Conservation (phyloP, 2,329 filamentous ascomycete genomes). For the Onygena corvina region DNA sequence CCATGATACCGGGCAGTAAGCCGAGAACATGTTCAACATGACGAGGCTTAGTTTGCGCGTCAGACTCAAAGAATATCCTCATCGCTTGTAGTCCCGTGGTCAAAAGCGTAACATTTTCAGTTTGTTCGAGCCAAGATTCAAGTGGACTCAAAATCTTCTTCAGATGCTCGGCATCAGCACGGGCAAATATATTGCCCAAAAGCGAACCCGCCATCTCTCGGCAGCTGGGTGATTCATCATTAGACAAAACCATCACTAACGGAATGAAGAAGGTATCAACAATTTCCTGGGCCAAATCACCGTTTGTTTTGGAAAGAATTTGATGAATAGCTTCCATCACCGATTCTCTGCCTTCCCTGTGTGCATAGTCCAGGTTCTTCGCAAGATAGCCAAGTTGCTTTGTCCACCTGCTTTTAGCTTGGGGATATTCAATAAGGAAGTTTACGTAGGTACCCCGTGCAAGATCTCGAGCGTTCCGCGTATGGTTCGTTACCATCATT, state of each 20-base stretch:
- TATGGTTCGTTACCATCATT: conserved; percentile 94
- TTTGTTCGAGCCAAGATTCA: conserved; percentile 62
- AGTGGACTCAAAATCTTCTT: conserved; percentile 60
- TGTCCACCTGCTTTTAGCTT: conserved; percentile 74
- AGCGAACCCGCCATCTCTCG: conserved; percentile 68
- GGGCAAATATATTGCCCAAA: conserved; percentile 67
- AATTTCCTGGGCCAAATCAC: conserved; percentile 72
- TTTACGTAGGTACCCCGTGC: conserved; percentile 85
- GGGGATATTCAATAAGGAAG: conserved; percentile 88
- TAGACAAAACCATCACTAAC: conserved; percentile 70
- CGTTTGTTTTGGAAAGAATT: conserved; percentile 71
- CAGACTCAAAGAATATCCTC: conserved; percentile 66
- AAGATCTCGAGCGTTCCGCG: conserved; percentile 72
- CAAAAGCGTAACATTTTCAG: conserved; percentile 57
- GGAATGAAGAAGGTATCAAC: conserved; percentile 73
- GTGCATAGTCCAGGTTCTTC: conserved; percentile 80
- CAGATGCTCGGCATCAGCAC: conserved; percentile 59
- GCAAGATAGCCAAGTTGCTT: conserved; percentile 84
- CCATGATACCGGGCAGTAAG: conserved; percentile 45
- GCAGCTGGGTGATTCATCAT: conserved; percentile 80
- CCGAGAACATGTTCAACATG: conserved; percentile 51
- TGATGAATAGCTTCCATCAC: conserved; percentile 86
- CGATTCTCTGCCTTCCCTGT: conserved; percentile 76
- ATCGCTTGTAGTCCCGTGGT: conserved; percentile 70
- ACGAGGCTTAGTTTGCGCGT: conserved; percentile 51